Evolutionary conservation across 2,329 filamentous ascomycete genomes (phyloP).

Genomic region (Cadophora gregata): DNA sequence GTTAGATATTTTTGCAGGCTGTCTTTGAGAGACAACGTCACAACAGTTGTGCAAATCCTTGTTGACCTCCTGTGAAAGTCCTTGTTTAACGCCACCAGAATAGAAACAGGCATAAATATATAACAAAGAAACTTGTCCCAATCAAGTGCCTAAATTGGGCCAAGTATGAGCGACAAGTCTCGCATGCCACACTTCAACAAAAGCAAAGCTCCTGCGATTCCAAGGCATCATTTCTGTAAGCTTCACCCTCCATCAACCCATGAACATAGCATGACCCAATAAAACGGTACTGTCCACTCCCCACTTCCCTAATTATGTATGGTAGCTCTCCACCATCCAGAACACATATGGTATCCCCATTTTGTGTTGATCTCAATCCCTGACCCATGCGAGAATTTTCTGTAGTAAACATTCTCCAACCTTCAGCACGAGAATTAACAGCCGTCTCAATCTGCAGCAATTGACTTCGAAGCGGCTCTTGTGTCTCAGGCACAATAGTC

Average conservation of each 20-base stretch:
- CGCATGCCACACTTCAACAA: not conserved
- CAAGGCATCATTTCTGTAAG: not conserved
- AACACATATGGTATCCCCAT: not conserved
- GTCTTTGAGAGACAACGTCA: no score
- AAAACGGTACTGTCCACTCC: not conserved
- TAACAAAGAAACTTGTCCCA: no score
- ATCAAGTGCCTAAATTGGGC: no score
- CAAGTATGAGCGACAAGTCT: no score
- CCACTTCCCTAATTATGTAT: not conserved
- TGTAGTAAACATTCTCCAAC: not conserved
- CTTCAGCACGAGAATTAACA: constrained; percentile 1
- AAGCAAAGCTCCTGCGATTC: not conserved
- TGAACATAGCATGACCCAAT: constrained; percentile 6
- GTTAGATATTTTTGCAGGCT: no score
- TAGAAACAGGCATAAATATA: no score
- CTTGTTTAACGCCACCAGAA: no score
- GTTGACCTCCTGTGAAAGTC: no score
- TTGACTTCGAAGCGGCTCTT: not conserved
- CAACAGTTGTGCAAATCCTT: no score
- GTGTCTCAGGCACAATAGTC: not conserved
- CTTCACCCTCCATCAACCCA: constrained; percentile 1
- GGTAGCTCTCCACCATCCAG: constrained; percentile 2
- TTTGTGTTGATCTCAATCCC: not conserved
- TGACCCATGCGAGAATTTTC: not conserved
- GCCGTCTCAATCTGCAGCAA: not conserved